phyloP scores from a whole-genome alignment of 148 eudicot species.

The Rheum nobile region DNA sequence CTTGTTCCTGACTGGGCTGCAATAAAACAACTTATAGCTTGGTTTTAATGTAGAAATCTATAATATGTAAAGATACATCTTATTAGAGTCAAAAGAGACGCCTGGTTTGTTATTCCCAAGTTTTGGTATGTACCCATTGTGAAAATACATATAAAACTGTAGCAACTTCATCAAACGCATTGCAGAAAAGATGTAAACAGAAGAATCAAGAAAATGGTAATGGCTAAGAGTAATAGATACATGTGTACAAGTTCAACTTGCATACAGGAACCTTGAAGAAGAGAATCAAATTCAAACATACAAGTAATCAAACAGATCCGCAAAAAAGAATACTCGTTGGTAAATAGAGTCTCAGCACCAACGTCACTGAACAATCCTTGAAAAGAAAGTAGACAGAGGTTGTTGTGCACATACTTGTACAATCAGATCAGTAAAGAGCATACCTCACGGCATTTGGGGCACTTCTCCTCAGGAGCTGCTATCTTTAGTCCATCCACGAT shows the following conservation, averaged over 20 bases:
- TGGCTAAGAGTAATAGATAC: neutral
- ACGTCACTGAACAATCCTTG: neutral
- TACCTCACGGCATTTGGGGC: conserved; percentile 86
- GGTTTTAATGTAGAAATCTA: neutral
- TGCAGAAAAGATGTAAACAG: neutral
- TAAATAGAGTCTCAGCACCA: no score
- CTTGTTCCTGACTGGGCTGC: neutral
- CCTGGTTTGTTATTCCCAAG: neutral
- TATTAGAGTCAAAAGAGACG: neutral
- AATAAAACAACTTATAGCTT: no score
- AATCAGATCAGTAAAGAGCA: neutral
- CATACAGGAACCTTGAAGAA: no score
- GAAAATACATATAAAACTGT: neutral
- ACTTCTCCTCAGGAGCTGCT: conserved; percentile 50
- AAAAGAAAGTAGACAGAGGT: neutral
- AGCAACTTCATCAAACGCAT: neutral
- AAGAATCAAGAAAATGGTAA: neutral
- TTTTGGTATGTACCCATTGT: neutral
- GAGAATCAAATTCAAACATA: neutral
- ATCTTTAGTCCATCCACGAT: conserved; percentile 68
- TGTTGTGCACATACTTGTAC: neutral
- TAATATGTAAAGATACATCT: neutral
- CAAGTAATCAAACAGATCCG: neutral
- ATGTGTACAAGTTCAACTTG: neutral
- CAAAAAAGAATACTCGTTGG: no score